Percentiles rank a stretch among this genome's conserved stretches.
These are phyloP conservation scores for Domatiomyces globalis DNA, from an alignment of 2,329 filamentous ascomycete genomes.

Conservation along the genomic window DNA sequence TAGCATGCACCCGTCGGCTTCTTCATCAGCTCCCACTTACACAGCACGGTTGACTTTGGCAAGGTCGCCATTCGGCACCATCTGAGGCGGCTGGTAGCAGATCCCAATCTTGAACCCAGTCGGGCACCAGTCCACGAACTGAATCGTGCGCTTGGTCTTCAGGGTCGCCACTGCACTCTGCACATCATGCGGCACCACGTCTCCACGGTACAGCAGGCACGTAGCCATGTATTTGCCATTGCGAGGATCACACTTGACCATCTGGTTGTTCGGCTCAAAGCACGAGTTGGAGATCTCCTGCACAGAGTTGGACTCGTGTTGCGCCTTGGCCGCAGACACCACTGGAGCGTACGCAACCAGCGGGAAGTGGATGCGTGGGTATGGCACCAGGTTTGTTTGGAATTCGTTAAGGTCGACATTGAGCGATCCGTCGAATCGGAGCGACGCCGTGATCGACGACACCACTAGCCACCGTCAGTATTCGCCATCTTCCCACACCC, in stretches of 20 bases:
- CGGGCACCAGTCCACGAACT: slow-evolving; percentile 99
- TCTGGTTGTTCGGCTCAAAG: slow-evolving; percentile 99
- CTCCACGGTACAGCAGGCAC: slow-evolving; percentile 93
- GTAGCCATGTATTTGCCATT: slow-evolving; percentile 99
- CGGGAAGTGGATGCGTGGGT: slow-evolving; percentile 98
- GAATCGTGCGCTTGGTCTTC: slow-evolving; percentile 98
- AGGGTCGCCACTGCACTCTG: slow-evolving; percentile 85
- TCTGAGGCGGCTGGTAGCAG: slow-evolving; percentile 95
- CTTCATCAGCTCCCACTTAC: slow-evolving; percentile 42
- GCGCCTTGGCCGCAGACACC: slow-evolving; percentile 85
- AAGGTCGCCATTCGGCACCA: slow-evolving; percentile 91
- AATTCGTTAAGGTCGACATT: slow-evolving; percentile 99
- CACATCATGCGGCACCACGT: slow-evolving; percentile 92
- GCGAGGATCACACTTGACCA: slow-evolving; percentile 98
- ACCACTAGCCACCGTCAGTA: slow-evolving; percentile 49
- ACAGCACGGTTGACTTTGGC: slow-evolving; percentile 97
- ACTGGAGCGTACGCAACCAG: slow-evolving; percentile 92
- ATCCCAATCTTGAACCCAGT: slow-evolving; percentile 99
- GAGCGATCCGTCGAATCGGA: slow-evolving; percentile 95
- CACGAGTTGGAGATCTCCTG: slow-evolving; percentile 97
- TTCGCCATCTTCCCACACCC: slow-evolving; percentile 19
- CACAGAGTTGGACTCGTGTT: slow-evolving; percentile 95
- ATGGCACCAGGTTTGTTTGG: slow-evolving; percentile 98
- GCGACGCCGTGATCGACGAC: slow-evolving; percentile 93
- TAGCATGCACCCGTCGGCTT: slow-evolving; percentile 1